Base-by-base conservation (phyloP, 1,139 yeast species). In the Suhomyces bribrorum region DNA sequence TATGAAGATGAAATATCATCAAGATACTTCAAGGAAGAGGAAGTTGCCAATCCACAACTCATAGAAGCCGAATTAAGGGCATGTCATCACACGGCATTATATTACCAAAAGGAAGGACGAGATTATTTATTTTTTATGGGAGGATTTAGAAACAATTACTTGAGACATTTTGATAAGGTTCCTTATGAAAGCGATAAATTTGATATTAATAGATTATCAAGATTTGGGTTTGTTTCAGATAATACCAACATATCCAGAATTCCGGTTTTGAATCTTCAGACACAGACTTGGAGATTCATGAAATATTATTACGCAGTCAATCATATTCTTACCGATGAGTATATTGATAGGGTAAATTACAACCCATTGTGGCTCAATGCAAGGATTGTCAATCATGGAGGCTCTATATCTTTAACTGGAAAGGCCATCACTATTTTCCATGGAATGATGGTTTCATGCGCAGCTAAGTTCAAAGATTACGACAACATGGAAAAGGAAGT, bases 281-380 rank as follows among this genome's bases (percentile, higher is more conserved):
- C 76, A 1, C 76, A 70, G 47, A 67, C 69, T 3, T 72, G 76
- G 76, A 59, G 62, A 31, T 72, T 66, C 44, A 49, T 63, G 45
- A 53, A 63, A 28, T 70, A 60, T 47, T 64, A 58, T 45, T 62
- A 58, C 43, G 73, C 69, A 41, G 45, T 66, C 11, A 47, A 56
- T 27, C 62, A 58, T 34, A 54, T 57, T 12, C 32, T 48, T 20
- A 53, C 55, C 16, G 54, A 56, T 5, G 42, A 45, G 18, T 59
- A 56, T 36, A 41, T 61, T n/a, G 54, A 61, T 4, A 44, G 48
- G 24, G 41, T 69, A n/a, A 41, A 44, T 16, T 36, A 45, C 7
- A 51, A 53, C 34, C 53, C 60, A 2, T 45, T 44, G 6, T 59
- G 63, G 63, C 39, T 50, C 20, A 63, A 70, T 48, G 51, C 73